Conservation (phyloP, 2,329 filamentous ascomycete genomes). For the Botrytis paeoniae region DNA sequence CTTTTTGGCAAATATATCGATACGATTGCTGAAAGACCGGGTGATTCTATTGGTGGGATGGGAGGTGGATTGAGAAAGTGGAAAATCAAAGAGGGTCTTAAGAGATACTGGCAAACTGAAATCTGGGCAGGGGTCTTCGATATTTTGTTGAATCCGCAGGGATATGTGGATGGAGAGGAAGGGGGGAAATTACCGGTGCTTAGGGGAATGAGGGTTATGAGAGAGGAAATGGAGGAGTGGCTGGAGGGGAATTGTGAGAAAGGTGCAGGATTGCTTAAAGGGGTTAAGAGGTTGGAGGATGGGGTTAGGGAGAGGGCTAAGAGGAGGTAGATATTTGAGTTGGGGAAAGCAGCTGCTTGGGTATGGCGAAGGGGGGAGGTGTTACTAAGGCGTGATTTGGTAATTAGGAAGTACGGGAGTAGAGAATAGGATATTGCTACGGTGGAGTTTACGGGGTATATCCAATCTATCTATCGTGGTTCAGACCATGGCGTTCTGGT, state of each 20-base stretch:
- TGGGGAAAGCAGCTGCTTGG: background rate
- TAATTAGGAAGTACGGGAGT: background rate
- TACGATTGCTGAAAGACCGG: constrained; percentile 51
- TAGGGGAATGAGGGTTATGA: constrained; percentile 62
- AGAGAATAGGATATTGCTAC: too few relatives aligned
- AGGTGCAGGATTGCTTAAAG: constrained; percentile 68
- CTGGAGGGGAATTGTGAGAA: constrained; percentile 78
- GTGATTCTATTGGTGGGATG: constrained; percentile 45
- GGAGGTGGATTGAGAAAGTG: constrained; percentile 63
- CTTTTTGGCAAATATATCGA: constrained; percentile 96
- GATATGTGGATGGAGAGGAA: constrained; percentile 63
- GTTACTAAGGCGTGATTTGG: background rate
- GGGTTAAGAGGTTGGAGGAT: constrained; percentile 61
- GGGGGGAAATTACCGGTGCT: constrained; percentile 68
- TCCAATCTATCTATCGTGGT: background rate
- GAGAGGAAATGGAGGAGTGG: constrained; percentile 82
- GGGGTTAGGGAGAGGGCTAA: constrained; percentile 28
- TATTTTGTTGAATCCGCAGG: constrained; percentile 77
- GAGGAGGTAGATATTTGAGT: background rate
- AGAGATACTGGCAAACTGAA: constrained; percentile 95
- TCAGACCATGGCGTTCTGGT: background rate
- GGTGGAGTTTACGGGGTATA: background rate
- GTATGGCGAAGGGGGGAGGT: background rate
- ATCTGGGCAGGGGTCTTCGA: constrained; percentile 85
- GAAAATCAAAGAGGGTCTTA: constrained; percentile 76